phyloP scores from a whole-genome alignment of 2,329 filamentous ascomycete genomes.

The Ophidiomyces ophidiicola region DNA sequence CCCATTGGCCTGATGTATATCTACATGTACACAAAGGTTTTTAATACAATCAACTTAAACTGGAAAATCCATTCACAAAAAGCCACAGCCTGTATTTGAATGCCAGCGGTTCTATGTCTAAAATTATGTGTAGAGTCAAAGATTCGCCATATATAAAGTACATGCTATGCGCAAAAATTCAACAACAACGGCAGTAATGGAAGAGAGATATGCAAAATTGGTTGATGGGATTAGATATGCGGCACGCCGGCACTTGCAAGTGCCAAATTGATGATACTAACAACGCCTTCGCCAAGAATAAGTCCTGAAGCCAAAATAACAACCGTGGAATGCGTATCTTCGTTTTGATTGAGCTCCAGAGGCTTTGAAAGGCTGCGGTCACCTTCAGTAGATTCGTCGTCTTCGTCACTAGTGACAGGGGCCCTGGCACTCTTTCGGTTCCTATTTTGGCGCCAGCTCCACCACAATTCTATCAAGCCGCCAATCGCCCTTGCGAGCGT shows the following conservation, averaged over 20 bases:
- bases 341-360: constrained; percentile 16
- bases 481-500: constrained; percentile 79
- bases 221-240: constrained; percentile 40
- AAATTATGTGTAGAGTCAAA: too few relatives aligned
- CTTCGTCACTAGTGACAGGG: constrained; percentile 18
- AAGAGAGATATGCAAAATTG: too few relatives aligned
- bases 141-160: too few relatives aligned
- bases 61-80: too few relatives aligned
- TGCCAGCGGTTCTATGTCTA: too few relatives aligned
- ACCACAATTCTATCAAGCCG: constrained; percentile 66
- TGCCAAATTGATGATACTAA: constrained; percentile 80
- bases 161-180: too few relatives aligned
- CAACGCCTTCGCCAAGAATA: constrained; percentile 80
- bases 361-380: neutral
- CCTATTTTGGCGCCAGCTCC: constrained; percentile 42
- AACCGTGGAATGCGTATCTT: constrained; percentile 47
- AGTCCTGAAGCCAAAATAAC: constrained; percentile 84
- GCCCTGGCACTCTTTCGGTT: constrained; percentile 25
- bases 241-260: constrained; percentile 67
- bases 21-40: too few relatives aligned
- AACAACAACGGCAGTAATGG: too few relatives aligned
- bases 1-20: too few relatives aligned
- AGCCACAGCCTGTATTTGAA: too few relatives aligned
- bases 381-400: neutral
- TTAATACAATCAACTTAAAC: too few relatives aligned